Evolutionary conservation across 2,329 filamentous ascomycete species (phyloP).

Genomic region (Alternaria dauci): DNA sequence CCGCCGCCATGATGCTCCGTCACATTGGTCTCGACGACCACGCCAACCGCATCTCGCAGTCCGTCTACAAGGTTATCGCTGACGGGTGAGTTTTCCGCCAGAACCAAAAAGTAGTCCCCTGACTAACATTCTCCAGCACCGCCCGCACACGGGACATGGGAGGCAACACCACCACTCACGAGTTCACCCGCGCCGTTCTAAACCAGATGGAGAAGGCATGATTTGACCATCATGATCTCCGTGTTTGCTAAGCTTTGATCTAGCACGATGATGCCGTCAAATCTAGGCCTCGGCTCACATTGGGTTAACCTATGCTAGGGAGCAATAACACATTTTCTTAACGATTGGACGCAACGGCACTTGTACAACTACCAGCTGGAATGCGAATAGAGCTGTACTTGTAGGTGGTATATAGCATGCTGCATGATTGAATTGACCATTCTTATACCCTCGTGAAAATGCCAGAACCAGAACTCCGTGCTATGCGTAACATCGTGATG

Average conservation of each 20-base stretch:
- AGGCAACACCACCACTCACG: slow-evolving; percentile 84
- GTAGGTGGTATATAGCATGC: slow-evolving; percentile 53
- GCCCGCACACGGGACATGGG: slow-evolving; percentile 96
- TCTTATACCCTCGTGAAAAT: slow-evolving; percentile 36
- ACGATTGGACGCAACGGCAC: slow-evolving; percentile 35
- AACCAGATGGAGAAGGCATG: slow-evolving; percentile 83
- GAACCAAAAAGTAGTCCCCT: neutral
- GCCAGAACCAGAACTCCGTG: slow-evolving; percentile 42
- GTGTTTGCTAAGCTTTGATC: slow-evolving; percentile 25
- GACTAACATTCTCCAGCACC: slow-evolving; percentile 66
- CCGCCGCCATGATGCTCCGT: slow-evolving; percentile 94
- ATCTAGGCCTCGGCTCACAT: slow-evolving; percentile 15
- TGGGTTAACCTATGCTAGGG: slow-evolving; percentile 15
- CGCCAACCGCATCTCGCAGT: slow-evolving; percentile 96
- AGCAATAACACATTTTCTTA: slow-evolving; percentile 24
- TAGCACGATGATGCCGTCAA: slow-evolving; percentile 21
- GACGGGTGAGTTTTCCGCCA: slow-evolving; percentile 72
- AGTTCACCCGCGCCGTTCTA: slow-evolving; percentile 94
- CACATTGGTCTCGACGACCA: slow-evolving; percentile 98
- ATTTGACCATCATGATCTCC: slow-evolving; percentile 15
- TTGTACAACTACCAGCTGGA: slow-evolving; percentile 45
- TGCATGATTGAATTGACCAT: slow-evolving; percentile 48
- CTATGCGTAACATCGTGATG: slow-evolving; percentile 45
- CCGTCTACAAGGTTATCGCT: slow-evolving; percentile 81
- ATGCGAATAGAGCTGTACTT: slow-evolving; percentile 53